These are phyloP conservation scores for Paecilomyces formosus DNA, from an alignment of 2,329 filamentous ascomycete species.

Conservation along the genomic window DNA sequence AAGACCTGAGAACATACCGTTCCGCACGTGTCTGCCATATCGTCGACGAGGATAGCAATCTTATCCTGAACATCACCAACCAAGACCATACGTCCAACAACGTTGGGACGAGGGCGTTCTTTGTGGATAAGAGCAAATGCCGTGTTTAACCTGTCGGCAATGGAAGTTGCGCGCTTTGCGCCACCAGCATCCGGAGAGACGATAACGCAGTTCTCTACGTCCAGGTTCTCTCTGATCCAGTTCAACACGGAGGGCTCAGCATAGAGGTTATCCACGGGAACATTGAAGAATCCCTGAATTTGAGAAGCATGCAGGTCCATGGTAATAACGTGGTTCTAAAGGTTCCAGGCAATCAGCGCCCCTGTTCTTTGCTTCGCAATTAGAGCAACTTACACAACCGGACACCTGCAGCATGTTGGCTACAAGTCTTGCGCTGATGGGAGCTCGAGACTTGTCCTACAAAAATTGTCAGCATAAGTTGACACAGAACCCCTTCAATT, in stretches of 20 bases:
- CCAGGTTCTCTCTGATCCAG: slow-evolving; percentile 83
- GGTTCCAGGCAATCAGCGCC: not conserved
- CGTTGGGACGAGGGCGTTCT: slow-evolving; percentile 83
- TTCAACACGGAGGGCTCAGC: slow-evolving; percentile 86
- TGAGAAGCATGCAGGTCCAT: slow-evolving; percentile 94
- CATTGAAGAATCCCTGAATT: slow-evolving; percentile 94
- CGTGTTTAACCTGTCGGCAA: slow-evolving; percentile 84
- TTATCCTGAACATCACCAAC: slow-evolving; percentile 88
- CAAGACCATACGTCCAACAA: slow-evolving; percentile 90
- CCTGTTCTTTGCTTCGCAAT: not conserved
- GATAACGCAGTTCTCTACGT: slow-evolving; percentile 78
- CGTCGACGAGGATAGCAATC: slow-evolving; percentile 91
- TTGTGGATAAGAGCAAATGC: slow-evolving; percentile 95
- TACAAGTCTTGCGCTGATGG: slow-evolving; percentile 91
- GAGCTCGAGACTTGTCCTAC: slow-evolving; percentile 78
- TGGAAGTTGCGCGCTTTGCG: slow-evolving; percentile 86
- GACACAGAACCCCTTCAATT: not conserved
- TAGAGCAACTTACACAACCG: slow-evolving; percentile 49
- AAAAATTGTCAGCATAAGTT: not conserved
- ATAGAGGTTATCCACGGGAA: slow-evolving; percentile 74
- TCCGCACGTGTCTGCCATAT: slow-evolving; percentile 96
- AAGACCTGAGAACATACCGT: slow-evolving; percentile 38
- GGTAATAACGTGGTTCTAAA: slow-evolving; percentile 73
- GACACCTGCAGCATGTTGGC: slow-evolving; percentile 97
- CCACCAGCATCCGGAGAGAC: slow-evolving; percentile 93